Conservation (phyloP, 192 early-diverging fungal genomes). For the Gigaspora rosea region DNA sequence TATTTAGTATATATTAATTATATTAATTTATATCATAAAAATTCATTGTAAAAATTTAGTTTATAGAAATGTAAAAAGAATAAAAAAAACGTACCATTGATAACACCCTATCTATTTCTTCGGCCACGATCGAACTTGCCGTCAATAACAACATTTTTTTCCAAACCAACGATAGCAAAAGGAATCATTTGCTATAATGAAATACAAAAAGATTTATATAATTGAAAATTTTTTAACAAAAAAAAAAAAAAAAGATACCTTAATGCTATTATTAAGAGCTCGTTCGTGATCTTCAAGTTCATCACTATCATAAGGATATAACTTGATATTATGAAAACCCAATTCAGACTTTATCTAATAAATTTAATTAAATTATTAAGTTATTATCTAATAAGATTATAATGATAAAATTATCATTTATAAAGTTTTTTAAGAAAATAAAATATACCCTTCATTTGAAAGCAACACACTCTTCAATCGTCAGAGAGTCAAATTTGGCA, state of each 20-base stretch:
- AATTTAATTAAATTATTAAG: background rate
- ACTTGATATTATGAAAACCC: constrained; percentile 87
- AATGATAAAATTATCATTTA: background rate
- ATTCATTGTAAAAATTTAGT: background rate
- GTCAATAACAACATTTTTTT: constrained; percentile 81
- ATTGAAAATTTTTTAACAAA: background rate
- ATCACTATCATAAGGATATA: constrained; percentile 88
- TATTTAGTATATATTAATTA: background rate
- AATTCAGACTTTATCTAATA: constrained; percentile 82
- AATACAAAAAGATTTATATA: background rate
- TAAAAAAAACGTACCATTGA: constrained; percentile 60
- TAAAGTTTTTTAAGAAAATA: background rate
- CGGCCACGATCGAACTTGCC: constrained; percentile 89
- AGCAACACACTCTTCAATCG: constrained; percentile 76
- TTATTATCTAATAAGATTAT: background rate
- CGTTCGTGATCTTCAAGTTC: constrained; percentile 82
- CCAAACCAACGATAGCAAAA: constrained; percentile 93
- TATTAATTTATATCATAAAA: background rate
- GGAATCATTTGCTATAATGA: constrained; percentile 72
- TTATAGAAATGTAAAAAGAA: background rate
- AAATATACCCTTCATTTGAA: constrained; percentile 74
- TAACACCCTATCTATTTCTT: constrained; percentile 85
- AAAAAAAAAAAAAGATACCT: constrained; percentile 43
- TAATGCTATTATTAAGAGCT: constrained; percentile 72
- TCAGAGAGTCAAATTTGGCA: constrained; percentile 88